A percentile compares a stretch with the other conserved stretches of the same genome.
phyloP scores from a whole-genome alignment of 805 yeast species.

The Schizosaccharomyces osmophilus region DNA sequence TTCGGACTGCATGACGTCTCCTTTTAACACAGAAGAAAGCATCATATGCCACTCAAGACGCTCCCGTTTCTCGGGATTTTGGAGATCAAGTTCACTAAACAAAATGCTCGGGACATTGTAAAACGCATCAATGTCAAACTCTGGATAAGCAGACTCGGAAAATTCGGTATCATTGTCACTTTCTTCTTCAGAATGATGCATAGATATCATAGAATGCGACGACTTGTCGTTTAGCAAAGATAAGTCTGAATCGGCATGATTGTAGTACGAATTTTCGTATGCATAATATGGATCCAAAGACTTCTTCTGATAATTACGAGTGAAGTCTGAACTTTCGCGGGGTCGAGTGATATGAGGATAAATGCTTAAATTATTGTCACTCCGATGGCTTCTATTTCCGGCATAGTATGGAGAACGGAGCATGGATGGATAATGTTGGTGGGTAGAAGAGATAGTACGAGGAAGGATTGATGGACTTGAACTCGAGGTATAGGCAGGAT shows the following conservation, averaged over 20 bases:
- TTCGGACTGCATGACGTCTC: slow-evolving; percentile 81
- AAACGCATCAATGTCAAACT: neutral
- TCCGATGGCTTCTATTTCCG: neutral
- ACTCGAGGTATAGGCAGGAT: too few relatives aligned
- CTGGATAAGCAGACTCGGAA: neutral
- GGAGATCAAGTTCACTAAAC: slow-evolving; percentile 9
- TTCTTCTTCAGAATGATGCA: neutral
- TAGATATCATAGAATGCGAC: neutral
- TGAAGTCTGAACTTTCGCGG: neutral
- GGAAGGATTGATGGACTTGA: neutral
- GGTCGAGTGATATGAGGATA: neutral
- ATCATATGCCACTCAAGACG: slow-evolving; percentile 89
- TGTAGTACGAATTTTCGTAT: neutral
- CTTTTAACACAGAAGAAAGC: slow-evolving; percentile 72
- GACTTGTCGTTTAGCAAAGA: neutral
- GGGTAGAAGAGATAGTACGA: neutral
- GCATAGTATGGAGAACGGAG: neutral
- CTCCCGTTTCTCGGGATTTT: slow-evolving; percentile 23
- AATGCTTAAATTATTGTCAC: neutral
- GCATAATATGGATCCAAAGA: neutral
- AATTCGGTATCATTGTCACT: neutral
- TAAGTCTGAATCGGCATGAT: neutral
- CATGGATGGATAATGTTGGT: neutral
- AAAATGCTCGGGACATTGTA: neutral
- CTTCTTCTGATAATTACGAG: neutral